These are phyloP conservation scores for Diaporthe batatas DNA, from an alignment of 2,329 filamentous ascomycete species.

Conservation along the genomic window DNA sequence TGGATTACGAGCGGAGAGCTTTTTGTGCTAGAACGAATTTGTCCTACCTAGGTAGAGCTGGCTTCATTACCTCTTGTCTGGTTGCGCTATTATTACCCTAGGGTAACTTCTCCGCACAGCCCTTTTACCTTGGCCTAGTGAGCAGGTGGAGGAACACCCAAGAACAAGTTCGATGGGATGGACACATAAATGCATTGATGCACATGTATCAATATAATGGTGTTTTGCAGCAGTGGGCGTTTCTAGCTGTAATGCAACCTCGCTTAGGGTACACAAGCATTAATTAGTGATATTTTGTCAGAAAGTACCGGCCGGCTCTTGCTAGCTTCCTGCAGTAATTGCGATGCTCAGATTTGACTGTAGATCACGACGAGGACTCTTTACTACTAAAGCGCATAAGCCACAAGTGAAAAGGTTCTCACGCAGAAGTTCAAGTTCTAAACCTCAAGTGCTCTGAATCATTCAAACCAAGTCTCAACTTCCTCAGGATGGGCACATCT, in stretches of 20 bases:
- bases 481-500: background rate
- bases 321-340: background rate
- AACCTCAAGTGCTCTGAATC: no score
- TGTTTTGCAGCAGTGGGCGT: background rate
- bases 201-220: background rate
- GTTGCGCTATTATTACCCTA: background rate
- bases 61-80: background rate
- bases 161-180: background rate
- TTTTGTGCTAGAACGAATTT: background rate
- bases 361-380: background rate
- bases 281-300: background rate
- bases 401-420: background rate
- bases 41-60: background rate
- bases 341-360: background rate
- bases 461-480: no score
- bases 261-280: background rate
- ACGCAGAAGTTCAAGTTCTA: background rate
- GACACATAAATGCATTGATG: background rate
- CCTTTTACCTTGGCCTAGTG: no score
- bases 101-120: background rate
- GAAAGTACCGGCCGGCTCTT: background rate
- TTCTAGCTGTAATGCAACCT: background rate
- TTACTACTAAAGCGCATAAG: background rate
- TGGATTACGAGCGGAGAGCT: no score
- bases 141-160: background rate